Conservation (phyloP, 495 filamentous ascomycete species). For the Terfezia boudieri region DNA sequence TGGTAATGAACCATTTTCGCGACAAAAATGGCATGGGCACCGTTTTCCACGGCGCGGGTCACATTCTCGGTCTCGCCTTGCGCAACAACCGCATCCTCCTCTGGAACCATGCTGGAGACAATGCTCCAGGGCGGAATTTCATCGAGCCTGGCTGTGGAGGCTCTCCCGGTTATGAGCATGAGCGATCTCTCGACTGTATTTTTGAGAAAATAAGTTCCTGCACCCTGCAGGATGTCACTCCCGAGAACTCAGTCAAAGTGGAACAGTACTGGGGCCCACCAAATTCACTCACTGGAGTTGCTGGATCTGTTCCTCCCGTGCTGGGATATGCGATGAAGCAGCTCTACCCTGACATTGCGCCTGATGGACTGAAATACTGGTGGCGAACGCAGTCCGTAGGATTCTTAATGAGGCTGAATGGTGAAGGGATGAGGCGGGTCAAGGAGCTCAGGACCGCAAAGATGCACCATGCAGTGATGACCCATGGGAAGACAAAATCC, state of each 20-base stretch:
- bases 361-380: conserved; percentile 3
- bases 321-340: conserved; percentile 1
- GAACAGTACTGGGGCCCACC: background rate
- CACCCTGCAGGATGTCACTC: background rate
- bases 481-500: background rate
- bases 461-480: conserved; percentile 3
- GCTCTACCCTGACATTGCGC: conserved; percentile 3
- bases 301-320: conserved; percentile 2
- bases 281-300: conserved; percentile 1
- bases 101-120: background rate
- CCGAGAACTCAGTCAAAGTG: background rate
- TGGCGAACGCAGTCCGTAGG: conserved; percentile 7
- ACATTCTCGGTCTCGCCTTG: no score
- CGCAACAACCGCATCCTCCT: no score
- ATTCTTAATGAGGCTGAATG: conserved; percentile 9
- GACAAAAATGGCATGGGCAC: no score
- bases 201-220: conserved; percentile 9
- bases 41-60: no score
- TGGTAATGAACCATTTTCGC: no score
- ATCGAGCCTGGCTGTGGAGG: background rate
- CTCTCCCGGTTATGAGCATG: background rate
- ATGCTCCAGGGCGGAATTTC: conserved; percentile 5
- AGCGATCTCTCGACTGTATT: conserved; percentile 5
- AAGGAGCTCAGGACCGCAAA: background rate
- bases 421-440: conserved; percentile 1